Conservation (phyloP, 2,329 filamentous ascomycete genomes). For the Talaromyces islandicus region DNA sequence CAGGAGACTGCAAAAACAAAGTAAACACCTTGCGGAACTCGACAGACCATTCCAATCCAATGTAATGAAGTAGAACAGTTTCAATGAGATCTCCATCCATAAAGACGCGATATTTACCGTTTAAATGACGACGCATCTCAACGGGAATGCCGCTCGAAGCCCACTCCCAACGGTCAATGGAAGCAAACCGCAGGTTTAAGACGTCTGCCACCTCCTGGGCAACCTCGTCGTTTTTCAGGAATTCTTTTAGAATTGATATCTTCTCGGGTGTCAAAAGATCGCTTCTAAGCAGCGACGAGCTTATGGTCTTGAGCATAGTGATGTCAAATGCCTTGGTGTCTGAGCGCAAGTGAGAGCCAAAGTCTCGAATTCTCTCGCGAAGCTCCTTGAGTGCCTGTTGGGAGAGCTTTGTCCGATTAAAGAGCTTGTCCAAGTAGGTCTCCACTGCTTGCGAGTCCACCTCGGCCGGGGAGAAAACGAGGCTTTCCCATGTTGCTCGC, state of each 20-base stretch:
- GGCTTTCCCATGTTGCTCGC: slow-evolving; percentile 49
- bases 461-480: slow-evolving; percentile 48
- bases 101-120: slow-evolving; percentile 54
- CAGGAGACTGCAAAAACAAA: slow-evolving; percentile 29
- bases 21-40: slow-evolving; percentile 40
- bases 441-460: slow-evolving; percentile 43
- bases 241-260: slow-evolving; percentile 44
- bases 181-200: slow-evolving; percentile 50
- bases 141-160: slow-evolving; percentile 39
- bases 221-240: slow-evolving; percentile 44
- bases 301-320: slow-evolving; percentile 38
- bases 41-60: slow-evolving; percentile 49
- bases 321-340: slow-evolving; percentile 31
- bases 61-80: slow-evolving; percentile 49
- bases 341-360: slow-evolving; percentile 26
- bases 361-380: slow-evolving; percentile 31
- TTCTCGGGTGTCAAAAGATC: slow-evolving; percentile 51
- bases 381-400: slow-evolving; percentile 40
- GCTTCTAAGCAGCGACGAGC: slow-evolving; percentile 44
- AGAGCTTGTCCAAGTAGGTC: slow-evolving; percentile 48
- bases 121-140: slow-evolving; percentile 49
- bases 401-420: slow-evolving; percentile 37
- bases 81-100: slow-evolving; percentile 56
- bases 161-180: slow-evolving; percentile 51
- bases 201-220: slow-evolving; percentile 51